Conservation (phyloP, 2,329 filamentous ascomycete species). For the Macrophomina tecta region DNA sequence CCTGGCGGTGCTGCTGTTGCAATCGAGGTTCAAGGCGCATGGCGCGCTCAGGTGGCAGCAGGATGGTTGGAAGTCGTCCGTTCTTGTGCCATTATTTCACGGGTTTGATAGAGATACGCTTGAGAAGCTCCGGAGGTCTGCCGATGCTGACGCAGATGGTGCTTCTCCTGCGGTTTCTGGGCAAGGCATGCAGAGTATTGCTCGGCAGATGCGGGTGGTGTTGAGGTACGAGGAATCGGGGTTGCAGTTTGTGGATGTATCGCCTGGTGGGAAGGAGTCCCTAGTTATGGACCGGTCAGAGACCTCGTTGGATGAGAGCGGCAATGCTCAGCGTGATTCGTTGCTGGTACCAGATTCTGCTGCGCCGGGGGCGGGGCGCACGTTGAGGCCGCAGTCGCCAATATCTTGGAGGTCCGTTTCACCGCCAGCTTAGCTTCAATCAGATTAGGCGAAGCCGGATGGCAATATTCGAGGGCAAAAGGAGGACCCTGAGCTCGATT, state of each 20-base stretch:
- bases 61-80: not conserved
- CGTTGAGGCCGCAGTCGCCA: not conserved
- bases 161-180: not conserved
- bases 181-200: not conserved
- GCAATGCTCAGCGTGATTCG: not conserved
- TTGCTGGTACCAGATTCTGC: not conserved
- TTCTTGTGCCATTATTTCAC: not conserved
- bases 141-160: not conserved
- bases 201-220: not conserved
- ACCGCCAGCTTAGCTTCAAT: not conserved
- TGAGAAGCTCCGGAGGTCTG: not conserved
- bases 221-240: not conserved
- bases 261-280: not conserved
- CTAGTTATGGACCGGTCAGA: not conserved
- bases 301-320: not conserved
- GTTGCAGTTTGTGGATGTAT: not conserved
- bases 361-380: not conserved
- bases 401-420: slow-evolving; percentile 2
- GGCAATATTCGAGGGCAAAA: too few species aligned
- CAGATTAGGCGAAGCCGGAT: too few species aligned
- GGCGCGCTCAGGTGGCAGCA: not conserved
- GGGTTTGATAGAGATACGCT: not conserved
- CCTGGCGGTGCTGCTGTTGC: not conserved
- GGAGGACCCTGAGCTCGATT: too few species aligned
- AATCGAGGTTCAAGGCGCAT: too few species aligned